These are phyloP conservation scores for Xanthoconium stramineum DNA, from an alignment of 768 basidiomycete species.

Conservation along the genomic window DNA sequence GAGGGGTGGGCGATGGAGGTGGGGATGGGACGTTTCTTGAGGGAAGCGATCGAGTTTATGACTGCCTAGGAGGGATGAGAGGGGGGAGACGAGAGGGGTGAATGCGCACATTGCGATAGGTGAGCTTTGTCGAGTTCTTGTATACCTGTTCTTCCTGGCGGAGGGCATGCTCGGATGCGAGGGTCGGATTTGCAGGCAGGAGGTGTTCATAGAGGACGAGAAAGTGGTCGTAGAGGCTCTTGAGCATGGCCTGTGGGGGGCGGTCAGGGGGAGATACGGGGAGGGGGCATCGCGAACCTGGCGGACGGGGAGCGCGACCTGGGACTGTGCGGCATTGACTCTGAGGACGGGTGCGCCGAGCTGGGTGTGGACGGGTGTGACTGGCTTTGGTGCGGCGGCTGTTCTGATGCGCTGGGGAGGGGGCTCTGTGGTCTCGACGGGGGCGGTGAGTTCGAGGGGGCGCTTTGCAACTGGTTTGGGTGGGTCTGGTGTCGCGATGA, in stretches of 20 bases:
- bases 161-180: conserved; percentile 78
- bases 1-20: conserved; percentile 60
- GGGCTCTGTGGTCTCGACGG: conserved; percentile 40
- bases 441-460: conserved; percentile 25
- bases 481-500: conserved; percentile 15
- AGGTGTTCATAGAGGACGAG: conserved; percentile 60
- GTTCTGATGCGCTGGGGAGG: conserved; percentile 65
- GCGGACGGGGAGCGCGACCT: conserved; percentile 68
- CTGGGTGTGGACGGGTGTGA: conserved; percentile 38
- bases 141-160: conserved; percentile 82
- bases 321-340: conserved; percentile 66
- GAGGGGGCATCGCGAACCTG: conserved; percentile 45
- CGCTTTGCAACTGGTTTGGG: conserved; percentile 44
- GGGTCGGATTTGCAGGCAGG: conserved; percentile 47
- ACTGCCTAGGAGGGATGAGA: conserved; percentile 39
- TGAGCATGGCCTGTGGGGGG: conserved; percentile 60
- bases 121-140: conserved; percentile 65
- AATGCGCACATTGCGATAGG: conserved; percentile 73
- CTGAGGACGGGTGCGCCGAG: conserved; percentile 63
- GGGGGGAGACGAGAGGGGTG: neutral
- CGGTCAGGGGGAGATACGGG: neutral
- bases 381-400: conserved; percentile 40
- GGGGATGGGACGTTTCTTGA: conserved; percentile 56
- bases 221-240: conserved; percentile 72
- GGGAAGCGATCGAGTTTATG: conserved; percentile 47